These are phyloP conservation scores for Neonectria magnoliae DNA, from an alignment of 2,329 filamentous ascomycete genomes.

Conservation along the genomic window DNA sequence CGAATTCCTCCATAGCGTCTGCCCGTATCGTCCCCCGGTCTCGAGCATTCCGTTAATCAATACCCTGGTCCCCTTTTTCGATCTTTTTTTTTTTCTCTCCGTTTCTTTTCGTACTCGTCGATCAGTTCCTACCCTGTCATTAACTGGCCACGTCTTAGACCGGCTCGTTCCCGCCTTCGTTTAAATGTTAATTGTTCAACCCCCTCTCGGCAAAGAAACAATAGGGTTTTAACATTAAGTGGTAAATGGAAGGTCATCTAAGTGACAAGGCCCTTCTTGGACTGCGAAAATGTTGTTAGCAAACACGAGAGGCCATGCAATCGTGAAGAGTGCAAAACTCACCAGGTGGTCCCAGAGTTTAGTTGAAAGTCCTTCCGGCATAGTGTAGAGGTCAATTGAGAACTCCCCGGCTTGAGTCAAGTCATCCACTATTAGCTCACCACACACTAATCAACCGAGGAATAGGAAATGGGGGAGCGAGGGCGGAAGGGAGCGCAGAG, in stretches of 20 bases:
- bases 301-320: background rate
- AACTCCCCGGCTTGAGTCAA: slow-evolving; percentile 83
- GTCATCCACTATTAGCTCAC: slow-evolving; percentile 49
- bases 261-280: slow-evolving; percentile 54
- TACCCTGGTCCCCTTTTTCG: background rate
- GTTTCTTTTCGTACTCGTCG: slow-evolving; percentile 7
- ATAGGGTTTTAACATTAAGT: slow-evolving; percentile 33
- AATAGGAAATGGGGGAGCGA: slow-evolving; percentile 23
- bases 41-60: slow-evolving; percentile 12
- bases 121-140: slow-evolving; percentile 25
- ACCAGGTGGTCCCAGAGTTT: slow-evolving; percentile 92
- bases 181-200: slow-evolving; percentile 34
- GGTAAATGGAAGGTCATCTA: slow-evolving; percentile 33
- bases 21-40: background rate
- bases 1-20: background rate
- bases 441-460: slow-evolving; percentile 46
- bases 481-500: background rate
- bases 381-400: slow-evolving; percentile 97
- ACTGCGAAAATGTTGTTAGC: slow-evolving; percentile 39
- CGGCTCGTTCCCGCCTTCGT: slow-evolving; percentile 33
- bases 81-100: slow-evolving; percentile 6
- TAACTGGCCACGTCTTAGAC: slow-evolving; percentile 38
- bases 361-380: slow-evolving; percentile 88
- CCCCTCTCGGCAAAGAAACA: slow-evolving; percentile 30
- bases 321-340: slow-evolving; percentile 39